Evolutionary conservation across 2,329 filamentous ascomycete species (phyloP).

Genomic region (Monilinia fructicola): DNA sequence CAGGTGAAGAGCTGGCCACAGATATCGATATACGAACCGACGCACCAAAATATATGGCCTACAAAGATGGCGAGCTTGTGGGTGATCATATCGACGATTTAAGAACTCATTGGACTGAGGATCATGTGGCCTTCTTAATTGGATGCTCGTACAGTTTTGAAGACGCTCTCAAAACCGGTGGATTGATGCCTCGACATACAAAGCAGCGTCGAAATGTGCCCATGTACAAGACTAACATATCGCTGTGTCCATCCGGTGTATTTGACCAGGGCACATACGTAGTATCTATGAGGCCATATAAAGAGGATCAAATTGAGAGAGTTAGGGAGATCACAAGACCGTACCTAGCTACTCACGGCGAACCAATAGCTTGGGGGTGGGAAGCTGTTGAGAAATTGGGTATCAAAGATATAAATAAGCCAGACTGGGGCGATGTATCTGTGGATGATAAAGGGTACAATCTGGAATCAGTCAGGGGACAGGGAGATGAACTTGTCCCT

Average conservation of each 20-base stretch:
- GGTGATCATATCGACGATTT: slow-evolving; percentile 47
- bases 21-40: slow-evolving; percentile 59
- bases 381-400: slow-evolving; percentile 48
- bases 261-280: slow-evolving; percentile 57
- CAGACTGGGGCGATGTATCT: slow-evolving; percentile 58
- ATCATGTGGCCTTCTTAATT: slow-evolving; percentile 62
- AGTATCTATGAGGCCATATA: slow-evolving; percentile 64
- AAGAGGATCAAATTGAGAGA: slow-evolving; percentile 47
- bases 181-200: slow-evolving; percentile 53
- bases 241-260: slow-evolving; percentile 56
- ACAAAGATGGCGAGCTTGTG: slow-evolving; percentile 48
- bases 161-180: slow-evolving; percentile 51
- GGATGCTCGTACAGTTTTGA: slow-evolving; percentile 67
- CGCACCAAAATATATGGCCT: slow-evolving; percentile 58
- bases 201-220: slow-evolving; percentile 50
- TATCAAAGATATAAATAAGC: slow-evolving; percentile 51
- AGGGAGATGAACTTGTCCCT: slow-evolving; percentile 49
- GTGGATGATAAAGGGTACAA: slow-evolving; percentile 39
- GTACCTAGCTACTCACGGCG: slow-evolving; percentile 60
- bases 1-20: slow-evolving; percentile 40
- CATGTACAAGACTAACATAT: slow-evolving; percentile 61
- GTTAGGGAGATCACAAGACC: slow-evolving; percentile 56
- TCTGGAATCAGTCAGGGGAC: not conserved
- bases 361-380: slow-evolving; percentile 66
- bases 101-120: slow-evolving; percentile 51